These are phyloP conservation scores for Aspergillus pseudoviridinutans DNA, from an alignment of 2,329 filamentous ascomycete genomes.

Conservation along the genomic window DNA sequence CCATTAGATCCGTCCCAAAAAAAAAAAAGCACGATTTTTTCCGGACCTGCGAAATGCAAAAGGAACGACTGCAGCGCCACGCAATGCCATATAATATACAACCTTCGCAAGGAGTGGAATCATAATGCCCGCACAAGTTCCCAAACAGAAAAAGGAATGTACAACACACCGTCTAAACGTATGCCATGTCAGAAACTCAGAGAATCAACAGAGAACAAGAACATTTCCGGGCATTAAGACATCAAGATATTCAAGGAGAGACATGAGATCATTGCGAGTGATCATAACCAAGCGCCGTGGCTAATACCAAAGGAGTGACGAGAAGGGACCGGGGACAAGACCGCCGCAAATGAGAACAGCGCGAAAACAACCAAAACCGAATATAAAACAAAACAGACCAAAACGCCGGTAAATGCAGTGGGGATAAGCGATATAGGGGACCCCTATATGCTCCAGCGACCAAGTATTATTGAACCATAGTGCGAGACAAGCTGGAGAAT, in stretches of 20 bases:
- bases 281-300: constrained; percentile 19
- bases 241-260: constrained; percentile 30
- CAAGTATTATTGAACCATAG: constrained; percentile 2
- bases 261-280: constrained; percentile 29
- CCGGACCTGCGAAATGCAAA: constrained; percentile 31
- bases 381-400: constrained; percentile 5
- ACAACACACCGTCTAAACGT: constrained; percentile 33
- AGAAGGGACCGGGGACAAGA: constrained; percentile 13
- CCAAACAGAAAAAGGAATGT: constrained; percentile 29
- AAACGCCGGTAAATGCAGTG: constrained; percentile 15
- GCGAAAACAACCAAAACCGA: constrained; percentile 4
- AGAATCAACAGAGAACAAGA: constrained; percentile 12
- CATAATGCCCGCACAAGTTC: constrained; percentile 29
- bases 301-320: constrained; percentile 27
- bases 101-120: constrained; percentile 31
- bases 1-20: constrained; percentile 14
- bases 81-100: constrained; percentile 36
- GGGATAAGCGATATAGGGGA: not conserved
- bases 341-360: constrained; percentile 4
- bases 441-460: not conserved
- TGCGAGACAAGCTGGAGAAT: constrained; percentile 2
- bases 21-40: constrained; percentile 10
- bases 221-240: constrained; percentile 28
- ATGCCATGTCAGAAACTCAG: constrained; percentile 17
- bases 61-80: constrained; percentile 37